Evolutionary conservation across 441 rosid genomes (phyloP).

Genomic region (Flueggea neowawraea): DNA sequence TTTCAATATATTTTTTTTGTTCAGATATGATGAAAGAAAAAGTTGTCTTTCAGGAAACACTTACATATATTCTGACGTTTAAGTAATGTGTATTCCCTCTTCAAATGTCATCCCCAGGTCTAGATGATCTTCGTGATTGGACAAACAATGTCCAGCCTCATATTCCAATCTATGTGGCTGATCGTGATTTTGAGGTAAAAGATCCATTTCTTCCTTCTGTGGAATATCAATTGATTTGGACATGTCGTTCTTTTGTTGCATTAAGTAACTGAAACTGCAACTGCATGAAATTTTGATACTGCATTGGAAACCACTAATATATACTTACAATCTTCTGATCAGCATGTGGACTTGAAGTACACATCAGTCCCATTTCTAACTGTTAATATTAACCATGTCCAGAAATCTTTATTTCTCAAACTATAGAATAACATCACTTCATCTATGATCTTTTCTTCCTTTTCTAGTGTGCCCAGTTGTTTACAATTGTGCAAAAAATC

Average conservation of each 20-base stretch:
- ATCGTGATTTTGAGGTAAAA: slow-evolving; percentile 77
- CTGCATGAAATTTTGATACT: too few species aligned
- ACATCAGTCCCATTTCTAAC: too few species aligned
- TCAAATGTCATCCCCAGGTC: slow-evolving; percentile 44
- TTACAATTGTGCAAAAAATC: too few species aligned
- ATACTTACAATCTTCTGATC: too few species aligned
- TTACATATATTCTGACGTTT: slow-evolving; percentile 10
- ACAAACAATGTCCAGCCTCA: slow-evolving; percentile 86
- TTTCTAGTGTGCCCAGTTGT: too few species aligned
- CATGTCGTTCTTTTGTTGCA: neutral
- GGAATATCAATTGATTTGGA: neutral
- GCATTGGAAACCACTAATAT: too few species aligned
- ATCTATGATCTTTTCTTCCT: too few species aligned
- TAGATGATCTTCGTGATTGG: slow-evolving; percentile 98
- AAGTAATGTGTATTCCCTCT: slow-evolving; percentile 15
- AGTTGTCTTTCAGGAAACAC: neutral
- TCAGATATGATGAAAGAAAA: slow-evolving; percentile 3
- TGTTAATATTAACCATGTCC: too few species aligned
- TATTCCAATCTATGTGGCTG: slow-evolving; percentile 79
- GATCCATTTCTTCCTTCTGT: neutral
- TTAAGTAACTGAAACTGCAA: too few species aligned
- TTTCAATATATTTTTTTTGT: slow-evolving; percentile 28
- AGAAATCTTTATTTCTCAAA: too few species aligned
- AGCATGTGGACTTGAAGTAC: too few species aligned
- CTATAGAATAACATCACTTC: too few species aligned